Conservation (phyloP, 352 stramenopile species). For the Globisporangium recalcitrans region DNA sequence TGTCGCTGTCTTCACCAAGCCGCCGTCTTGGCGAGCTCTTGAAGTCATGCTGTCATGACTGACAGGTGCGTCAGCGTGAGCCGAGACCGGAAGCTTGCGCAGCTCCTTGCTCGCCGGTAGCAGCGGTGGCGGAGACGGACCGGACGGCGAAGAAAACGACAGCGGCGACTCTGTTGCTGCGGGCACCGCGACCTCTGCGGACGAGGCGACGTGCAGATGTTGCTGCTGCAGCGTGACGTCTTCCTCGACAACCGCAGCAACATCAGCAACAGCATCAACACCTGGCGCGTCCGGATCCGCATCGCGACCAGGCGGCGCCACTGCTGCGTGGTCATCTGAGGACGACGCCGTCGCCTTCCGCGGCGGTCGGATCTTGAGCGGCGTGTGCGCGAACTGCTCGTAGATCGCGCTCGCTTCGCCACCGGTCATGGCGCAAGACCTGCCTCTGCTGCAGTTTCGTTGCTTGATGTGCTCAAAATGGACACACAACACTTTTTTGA, state of each 20-base stretch:
- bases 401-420: slow-evolving; percentile 32
- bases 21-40: neutral
- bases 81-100: slow-evolving; percentile 22
- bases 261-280: slow-evolving; percentile 4
- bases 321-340: neutral
- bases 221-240: slow-evolving; percentile 2
- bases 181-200: neutral
- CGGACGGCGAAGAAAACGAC: slow-evolving; percentile 10
- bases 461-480: slow-evolving; percentile 3
- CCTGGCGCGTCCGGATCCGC: neutral
- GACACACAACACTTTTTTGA: slow-evolving; percentile 2
- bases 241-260: slow-evolving; percentile 2
- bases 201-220: slow-evolving; percentile 3
- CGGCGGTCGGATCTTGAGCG: slow-evolving; percentile 34
- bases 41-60: neutral
- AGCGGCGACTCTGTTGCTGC: neutral
- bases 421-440: slow-evolving; percentile 20
- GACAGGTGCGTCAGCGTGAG: neutral
- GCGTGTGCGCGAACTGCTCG: slow-evolving; percentile 38
- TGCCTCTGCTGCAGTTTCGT: neutral
- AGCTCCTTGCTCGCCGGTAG: slow-evolving; percentile 24
- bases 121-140: slow-evolving; percentile 7
- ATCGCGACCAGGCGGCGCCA: neutral
- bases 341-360: neutral
- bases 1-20: neutral